phyloP scores from a whole-genome alignment of 2,329 filamentous ascomycete genomes.

The Scedosporium dehoogii region DNA sequence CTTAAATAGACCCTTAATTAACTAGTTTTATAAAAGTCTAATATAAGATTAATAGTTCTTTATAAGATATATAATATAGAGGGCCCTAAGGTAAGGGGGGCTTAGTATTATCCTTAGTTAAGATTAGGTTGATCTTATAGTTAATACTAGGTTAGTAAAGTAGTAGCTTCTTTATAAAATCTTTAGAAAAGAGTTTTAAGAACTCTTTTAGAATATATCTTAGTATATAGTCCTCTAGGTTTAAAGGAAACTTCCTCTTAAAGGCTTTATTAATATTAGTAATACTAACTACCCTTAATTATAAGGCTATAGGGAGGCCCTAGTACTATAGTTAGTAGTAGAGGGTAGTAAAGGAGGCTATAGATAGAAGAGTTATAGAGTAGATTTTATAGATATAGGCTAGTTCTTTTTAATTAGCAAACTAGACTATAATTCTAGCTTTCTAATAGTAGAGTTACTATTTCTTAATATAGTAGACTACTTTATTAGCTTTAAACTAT shows the following conservation, averaged over 20 bases:
- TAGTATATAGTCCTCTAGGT: not conserved
- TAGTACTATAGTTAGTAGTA: not conserved
- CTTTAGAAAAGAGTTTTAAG: not conserved
- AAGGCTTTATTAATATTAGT: not conserved
- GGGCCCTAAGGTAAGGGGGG: not conserved
- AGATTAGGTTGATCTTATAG: not conserved
- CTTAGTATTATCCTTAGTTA: not conserved
- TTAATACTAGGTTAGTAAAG: not conserved
- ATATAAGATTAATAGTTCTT: not conserved
- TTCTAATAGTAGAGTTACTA: not conserved
- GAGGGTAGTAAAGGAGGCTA: not conserved
- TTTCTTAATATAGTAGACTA: conserved; percentile 1
- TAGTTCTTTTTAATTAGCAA: not conserved
- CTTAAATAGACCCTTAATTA: not conserved
- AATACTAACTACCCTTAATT: not conserved
- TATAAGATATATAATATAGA: not conserved
- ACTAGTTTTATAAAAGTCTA: not conserved
- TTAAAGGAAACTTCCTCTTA: not conserved
- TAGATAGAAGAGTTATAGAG: not conserved
- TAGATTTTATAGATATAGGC: not conserved
- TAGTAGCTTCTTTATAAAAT: not conserved
- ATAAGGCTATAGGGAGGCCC: not conserved
- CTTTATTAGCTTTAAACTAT: not conserved
- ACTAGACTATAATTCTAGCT: not conserved
- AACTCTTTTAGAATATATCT: not conserved